phyloP scores from a whole-genome alignment of 2,329 filamentous ascomycete species.

The Aureobasidium sp. region DNA sequence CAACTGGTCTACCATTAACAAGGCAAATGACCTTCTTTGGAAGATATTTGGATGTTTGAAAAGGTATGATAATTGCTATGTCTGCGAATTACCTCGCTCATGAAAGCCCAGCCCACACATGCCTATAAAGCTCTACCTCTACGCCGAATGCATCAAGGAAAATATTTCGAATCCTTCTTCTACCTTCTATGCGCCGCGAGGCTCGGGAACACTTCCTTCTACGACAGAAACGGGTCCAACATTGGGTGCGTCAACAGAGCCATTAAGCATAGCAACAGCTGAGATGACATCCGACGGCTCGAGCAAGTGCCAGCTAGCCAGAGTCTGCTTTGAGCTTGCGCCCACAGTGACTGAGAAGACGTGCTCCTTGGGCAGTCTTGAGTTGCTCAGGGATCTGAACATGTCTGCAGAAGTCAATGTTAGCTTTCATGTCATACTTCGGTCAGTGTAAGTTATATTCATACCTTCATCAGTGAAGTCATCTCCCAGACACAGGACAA shows the following conservation, averaged over 20 bases:
- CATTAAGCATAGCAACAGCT: conserved; percentile 26
- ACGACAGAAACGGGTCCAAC: conserved; percentile 23
- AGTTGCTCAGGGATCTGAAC: conserved; percentile 69
- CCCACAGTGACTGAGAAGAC: conserved; percentile 90
- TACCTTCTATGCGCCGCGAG: background rate
- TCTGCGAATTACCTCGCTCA: background rate
- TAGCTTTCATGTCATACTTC: too few relatives aligned
- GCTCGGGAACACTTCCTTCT: conserved; percentile 21
- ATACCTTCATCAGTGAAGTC: conserved; percentile 81
- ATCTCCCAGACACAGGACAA: conserved; percentile 85
- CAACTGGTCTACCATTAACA: background rate
- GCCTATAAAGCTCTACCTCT: conserved; percentile 5
- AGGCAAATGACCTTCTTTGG: background rate
- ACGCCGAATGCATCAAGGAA: background rate
- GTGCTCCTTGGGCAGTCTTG: conserved; percentile 51
- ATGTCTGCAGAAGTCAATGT: conserved; percentile 38
- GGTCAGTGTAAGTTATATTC: too few relatives aligned
- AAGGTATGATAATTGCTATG: background rate
- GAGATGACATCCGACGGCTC: conserved; percentile 79
- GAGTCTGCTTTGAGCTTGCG: conserved; percentile 81
- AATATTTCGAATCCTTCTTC: background rate
- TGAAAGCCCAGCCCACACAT: background rate
- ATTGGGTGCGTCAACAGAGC: conserved; percentile 22
- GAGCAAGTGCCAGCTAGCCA: conserved; percentile 82
- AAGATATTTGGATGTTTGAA: background rate